These are phyloP conservation scores for Ramicandelaber brevisporus DNA, from an alignment of 192 early-diverging fungal genomes.

Conservation along the genomic window DNA sequence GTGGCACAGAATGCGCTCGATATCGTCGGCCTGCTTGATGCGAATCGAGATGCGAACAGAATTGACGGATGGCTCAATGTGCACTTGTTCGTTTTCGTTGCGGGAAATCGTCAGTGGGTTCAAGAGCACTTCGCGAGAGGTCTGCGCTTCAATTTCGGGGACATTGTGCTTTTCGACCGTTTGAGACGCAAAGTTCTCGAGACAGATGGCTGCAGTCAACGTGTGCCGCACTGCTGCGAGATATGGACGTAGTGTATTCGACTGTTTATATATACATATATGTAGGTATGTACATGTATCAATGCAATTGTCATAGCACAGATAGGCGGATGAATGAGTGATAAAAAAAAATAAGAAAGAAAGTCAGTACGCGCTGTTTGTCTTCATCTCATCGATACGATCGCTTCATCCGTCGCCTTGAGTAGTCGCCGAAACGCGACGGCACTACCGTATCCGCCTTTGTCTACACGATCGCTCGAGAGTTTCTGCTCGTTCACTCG, in stretches of 20 bases:
- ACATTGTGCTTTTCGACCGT: slow-evolving; percentile 95
- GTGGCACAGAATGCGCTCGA: slow-evolving; percentile 80
- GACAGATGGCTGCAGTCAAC: slow-evolving; percentile 77
- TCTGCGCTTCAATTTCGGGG: slow-evolving; percentile 77
- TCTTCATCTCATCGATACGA: too few species aligned
- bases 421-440: too few species aligned
- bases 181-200: slow-evolving; percentile 96
- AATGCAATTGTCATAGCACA: background rate
- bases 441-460: too few species aligned
- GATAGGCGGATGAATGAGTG: too few species aligned
- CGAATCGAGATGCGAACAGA: slow-evolving; percentile 81
- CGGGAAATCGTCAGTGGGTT: slow-evolving; percentile 67
- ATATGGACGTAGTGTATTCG: slow-evolving; percentile 91
- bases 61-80: slow-evolving; percentile 82
- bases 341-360: too few species aligned
- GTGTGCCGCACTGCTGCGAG: slow-evolving; percentile 81
- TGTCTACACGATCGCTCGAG: too few species aligned
- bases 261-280: slow-evolving; percentile 29
- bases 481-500: too few species aligned
- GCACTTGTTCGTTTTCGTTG: slow-evolving; percentile 80
- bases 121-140: slow-evolving; percentile 58
- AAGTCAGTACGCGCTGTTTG: too few species aligned
- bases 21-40: slow-evolving; percentile 95
- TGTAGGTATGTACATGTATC: background rate
- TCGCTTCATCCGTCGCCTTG: too few species aligned